These are phyloP conservation scores for Pyricularia grisea DNA, from an alignment of 2,329 filamentous ascomycete species.

Conservation along the genomic window DNA sequence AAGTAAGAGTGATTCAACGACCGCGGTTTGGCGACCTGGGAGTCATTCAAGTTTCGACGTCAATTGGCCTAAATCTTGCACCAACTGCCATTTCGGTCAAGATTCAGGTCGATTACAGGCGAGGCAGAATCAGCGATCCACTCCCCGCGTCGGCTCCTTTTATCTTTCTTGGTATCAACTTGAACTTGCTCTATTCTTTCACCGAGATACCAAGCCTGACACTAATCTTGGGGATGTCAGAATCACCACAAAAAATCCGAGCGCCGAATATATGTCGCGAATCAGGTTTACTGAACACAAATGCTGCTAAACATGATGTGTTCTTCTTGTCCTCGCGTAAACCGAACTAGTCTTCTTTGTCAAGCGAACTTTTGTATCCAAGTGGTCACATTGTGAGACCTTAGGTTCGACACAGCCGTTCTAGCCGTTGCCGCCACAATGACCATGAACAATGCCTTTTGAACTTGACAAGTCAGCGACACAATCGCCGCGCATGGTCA, in stretches of 20 bases:
- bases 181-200: not conserved
- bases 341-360: not conserved
- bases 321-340: not conserved
- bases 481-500: too few species aligned
- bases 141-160: not conserved
- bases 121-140: not conserved
- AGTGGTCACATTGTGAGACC: not conserved
- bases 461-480: not conserved
- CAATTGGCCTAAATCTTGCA: not conserved
- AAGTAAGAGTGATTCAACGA: not conserved
- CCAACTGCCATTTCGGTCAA: not conserved
- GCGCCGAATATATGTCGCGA: too few species aligned
- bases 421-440: too few species aligned
- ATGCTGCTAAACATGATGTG: not conserved
- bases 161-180: not conserved
- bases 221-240: too few species aligned
- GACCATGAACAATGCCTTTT: not conserved
- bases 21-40: not conserved
- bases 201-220: not conserved
- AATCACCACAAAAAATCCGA: not conserved
- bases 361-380: not conserved
- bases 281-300: not conserved
- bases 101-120: not conserved
- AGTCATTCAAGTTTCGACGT: not conserved
- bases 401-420: not conserved